A percentile compares a stretch with the other conserved stretches of the same genome.
phyloP scores from a whole-genome alignment of 768 basidiomycete genomes.

The Trametes meyenii region DNA sequence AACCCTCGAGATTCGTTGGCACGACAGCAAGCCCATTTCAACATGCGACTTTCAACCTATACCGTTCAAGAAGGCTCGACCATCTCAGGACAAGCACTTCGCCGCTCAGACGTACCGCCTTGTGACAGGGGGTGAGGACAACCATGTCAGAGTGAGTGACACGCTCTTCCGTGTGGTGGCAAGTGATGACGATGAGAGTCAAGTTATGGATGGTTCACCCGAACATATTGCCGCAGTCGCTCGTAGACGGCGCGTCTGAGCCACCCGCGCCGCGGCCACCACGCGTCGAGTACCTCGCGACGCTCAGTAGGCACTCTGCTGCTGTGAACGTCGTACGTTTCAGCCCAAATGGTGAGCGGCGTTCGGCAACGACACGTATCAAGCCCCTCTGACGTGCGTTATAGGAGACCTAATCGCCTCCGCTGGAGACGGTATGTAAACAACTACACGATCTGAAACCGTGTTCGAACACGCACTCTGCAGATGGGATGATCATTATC shows the following conservation, averaged over 20 bases:
- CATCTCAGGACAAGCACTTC: constrained; percentile 56
- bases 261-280: constrained; percentile 57
- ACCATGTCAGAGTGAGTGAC: constrained; percentile 84
- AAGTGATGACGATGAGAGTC: background rate
- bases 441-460: constrained; percentile 2
- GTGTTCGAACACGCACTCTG: constrained; percentile 1
- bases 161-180: background rate
- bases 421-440: constrained; percentile 87
- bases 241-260: constrained; percentile 47
- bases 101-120: constrained; percentile 81
- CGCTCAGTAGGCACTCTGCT: constrained; percentile 88
- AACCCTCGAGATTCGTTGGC: constrained; percentile 94
- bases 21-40: constrained; percentile 93
- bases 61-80: constrained; percentile 80
- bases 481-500: constrained; percentile 97
- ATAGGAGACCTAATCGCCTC: constrained; percentile 91
- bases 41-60: constrained; percentile 95
- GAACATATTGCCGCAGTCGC: constrained; percentile 72
- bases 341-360: constrained; percentile 82
- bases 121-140: constrained; percentile 96
- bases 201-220: constrained; percentile 96
- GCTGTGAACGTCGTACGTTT: constrained; percentile 96
- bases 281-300: constrained; percentile 95
- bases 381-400: constrained; percentile 5
- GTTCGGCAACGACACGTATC: background rate